These are phyloP conservation scores for Coprinopsis sp. DNA, from an alignment of 768 basidiomycete species.

Conservation along the genomic window DNA sequence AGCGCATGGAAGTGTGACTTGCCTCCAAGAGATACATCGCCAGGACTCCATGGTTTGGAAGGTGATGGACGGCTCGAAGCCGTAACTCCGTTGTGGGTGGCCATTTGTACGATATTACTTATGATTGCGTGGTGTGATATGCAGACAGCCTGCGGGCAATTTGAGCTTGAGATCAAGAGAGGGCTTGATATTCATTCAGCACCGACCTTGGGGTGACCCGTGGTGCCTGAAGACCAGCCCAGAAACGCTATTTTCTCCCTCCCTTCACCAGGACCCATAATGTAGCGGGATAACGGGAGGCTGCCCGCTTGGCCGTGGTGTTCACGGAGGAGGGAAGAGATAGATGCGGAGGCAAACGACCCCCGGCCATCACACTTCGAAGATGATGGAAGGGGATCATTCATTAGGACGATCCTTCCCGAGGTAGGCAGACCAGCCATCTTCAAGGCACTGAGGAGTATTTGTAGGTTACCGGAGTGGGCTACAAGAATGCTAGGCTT, in stretches of 20 bases:
- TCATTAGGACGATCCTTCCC: conserved; percentile 37
- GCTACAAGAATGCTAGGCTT: conserved; percentile 40
- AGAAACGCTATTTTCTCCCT: conserved; percentile 57
- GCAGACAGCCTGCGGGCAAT: conserved; percentile 37
- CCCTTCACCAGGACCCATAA: conserved; percentile 32
- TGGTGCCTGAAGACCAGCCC: conserved; percentile 66
- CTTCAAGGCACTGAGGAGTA: conserved; percentile 33
- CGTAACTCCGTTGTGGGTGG: conserved; percentile 32
- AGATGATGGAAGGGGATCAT: conserved; percentile 13
- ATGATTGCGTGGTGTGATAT: conserved; percentile 53
- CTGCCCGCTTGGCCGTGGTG: too few relatives aligned
- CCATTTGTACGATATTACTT: conserved; percentile 50
- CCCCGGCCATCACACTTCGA: not conserved
- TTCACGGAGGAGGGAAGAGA: too few relatives aligned
- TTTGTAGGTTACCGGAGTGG: conserved; percentile 35
- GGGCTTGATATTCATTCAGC: too few relatives aligned
- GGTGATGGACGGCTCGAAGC: conserved; percentile 22
- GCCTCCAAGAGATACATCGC: conserved; percentile 44
- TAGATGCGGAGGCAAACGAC: too few relatives aligned
- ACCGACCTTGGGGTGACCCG: conserved; percentile 57
- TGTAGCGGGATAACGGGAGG: not conserved
- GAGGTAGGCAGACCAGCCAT: conserved; percentile 26
- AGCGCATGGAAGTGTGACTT: conserved; percentile 7
- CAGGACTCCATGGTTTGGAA: conserved; percentile 43
- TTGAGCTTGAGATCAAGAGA: not conserved